A percentile compares a stretch with the other conserved stretches of the same genome.
These are phyloP conservation scores for Xylariomycetidae sp. DNA, from an alignment of 2,329 filamentous ascomycete species.

Conservation along the genomic window DNA sequence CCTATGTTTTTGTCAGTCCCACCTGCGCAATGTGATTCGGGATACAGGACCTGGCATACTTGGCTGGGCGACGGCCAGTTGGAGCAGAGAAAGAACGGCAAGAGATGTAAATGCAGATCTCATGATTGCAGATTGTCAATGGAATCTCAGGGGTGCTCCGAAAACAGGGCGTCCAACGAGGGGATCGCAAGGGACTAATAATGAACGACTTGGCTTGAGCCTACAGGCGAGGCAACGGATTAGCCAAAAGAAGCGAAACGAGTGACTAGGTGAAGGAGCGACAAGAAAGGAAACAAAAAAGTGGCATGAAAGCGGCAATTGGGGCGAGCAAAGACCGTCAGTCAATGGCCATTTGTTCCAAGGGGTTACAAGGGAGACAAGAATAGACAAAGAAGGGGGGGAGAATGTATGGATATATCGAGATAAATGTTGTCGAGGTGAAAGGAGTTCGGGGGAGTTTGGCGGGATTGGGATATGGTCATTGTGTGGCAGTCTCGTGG, in stretches of 20 bases:
- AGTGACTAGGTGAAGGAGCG: conserved; percentile 14
- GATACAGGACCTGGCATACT: conserved; percentile 16
- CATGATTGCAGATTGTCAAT: conserved; percentile 32
- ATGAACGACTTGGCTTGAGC: conserved; percentile 15
- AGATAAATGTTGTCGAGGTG: too few species aligned
- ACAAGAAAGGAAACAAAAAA: conserved; percentile 11
- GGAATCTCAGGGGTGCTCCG: conserved; percentile 4
- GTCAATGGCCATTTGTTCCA: conserved; percentile 13
- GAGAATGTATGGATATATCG: conserved; percentile 11
- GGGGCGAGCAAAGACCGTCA: conserved; percentile 13
- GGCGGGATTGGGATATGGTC: conserved; percentile 7
- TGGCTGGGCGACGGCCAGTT: conserved; percentile 38
- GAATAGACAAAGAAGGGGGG: conserved; percentile 15
- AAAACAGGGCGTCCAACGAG: conserved; percentile 12
- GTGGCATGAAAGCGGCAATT: conserved; percentile 10
- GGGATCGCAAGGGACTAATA: conserved; percentile 14
- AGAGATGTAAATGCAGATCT: conserved; percentile 34
- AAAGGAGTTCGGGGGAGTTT: too few species aligned
- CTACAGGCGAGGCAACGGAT: conserved; percentile 6
- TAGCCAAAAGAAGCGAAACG: conserved; percentile 13
- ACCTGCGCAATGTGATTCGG: too few species aligned
- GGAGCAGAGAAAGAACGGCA: conserved; percentile 33
- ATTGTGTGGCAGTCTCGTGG: conserved; percentile 5
- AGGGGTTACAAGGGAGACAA: conserved; percentile 8
- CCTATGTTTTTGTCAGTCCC: too few species aligned